A percentile compares a stretch with the other conserved stretches of the same genome.
phyloP scores from a whole-genome alignment of 225 moss, liverwort and hornwort species.

The Lunularia cruciata region DNA sequence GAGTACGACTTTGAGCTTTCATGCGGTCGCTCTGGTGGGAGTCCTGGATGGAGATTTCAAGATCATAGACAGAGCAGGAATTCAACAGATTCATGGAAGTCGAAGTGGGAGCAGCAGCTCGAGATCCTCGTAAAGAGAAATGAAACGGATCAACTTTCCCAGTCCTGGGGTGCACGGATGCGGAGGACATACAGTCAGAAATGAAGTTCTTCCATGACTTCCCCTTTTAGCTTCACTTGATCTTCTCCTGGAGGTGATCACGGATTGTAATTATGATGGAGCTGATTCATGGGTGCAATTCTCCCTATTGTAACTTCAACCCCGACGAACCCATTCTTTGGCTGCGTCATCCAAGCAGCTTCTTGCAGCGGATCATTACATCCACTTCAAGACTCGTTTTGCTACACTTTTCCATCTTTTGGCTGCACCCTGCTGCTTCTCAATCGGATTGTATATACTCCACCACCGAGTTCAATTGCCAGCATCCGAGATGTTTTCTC shows the following conservation, averaged over 20 bases:
- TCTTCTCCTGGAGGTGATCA: background rate
- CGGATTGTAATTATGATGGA: slow-evolving; percentile 1
- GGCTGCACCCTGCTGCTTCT: no score
- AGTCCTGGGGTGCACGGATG: slow-evolving; percentile 54
- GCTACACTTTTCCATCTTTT: no score
- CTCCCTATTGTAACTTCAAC: background rate
- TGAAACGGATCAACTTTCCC: background rate
- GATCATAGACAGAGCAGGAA: slow-evolving; percentile 1
- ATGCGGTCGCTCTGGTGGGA: slow-evolving; percentile 44
- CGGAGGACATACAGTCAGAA: slow-evolving; percentile 7
- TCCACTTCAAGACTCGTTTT: background rate
- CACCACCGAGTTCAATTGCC: no score
- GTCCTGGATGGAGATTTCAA: slow-evolving; percentile 24
- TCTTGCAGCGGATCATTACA: background rate
- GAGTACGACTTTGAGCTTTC: slow-evolving; percentile 47
- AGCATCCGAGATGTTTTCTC: no score
- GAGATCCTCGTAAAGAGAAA: slow-evolving; percentile 25
- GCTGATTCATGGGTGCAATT: slow-evolving; percentile 2
- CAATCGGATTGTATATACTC: no score
- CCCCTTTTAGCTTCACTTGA: background rate
- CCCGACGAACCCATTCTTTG: background rate
- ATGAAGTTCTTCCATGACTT: background rate
- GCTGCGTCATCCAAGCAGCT: background rate
- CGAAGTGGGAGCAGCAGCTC: slow-evolving; percentile 51
- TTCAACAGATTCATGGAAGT: slow-evolving; percentile 40